Conservation (phyloP, 176 grass and related monocot species). For the Poa annua region DNA sequence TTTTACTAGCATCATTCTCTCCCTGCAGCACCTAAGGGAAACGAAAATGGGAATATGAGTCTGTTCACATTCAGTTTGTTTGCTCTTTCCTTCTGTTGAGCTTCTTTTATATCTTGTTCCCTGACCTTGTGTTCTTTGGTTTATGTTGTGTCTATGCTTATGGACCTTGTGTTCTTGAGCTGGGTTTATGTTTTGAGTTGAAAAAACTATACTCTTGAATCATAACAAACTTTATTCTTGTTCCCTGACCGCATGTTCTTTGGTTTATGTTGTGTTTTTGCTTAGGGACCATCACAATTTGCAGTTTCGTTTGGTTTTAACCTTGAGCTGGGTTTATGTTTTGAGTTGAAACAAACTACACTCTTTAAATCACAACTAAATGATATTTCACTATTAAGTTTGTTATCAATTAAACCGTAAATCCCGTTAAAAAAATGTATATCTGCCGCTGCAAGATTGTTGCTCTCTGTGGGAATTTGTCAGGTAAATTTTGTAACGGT, state of each 20-base stretch:
- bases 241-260: not conserved
- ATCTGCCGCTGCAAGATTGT: not conserved
- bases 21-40: not conserved
- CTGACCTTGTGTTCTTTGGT: not conserved
- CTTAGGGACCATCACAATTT: slow-evolving; percentile 13
- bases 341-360: slow-evolving; percentile 21
- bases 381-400: slow-evolving; percentile 17
- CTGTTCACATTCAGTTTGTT: too few relatives aligned
- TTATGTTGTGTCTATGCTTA: slow-evolving; percentile 19
- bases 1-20: slow-evolving; percentile 34
- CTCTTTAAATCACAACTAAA: not conserved
- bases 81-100: not conserved
- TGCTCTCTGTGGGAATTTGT: not conserved
- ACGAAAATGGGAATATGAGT: not conserved
- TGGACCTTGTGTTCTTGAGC: not conserved
- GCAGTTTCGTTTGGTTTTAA: slow-evolving; percentile 13
- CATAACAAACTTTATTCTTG: not conserved
- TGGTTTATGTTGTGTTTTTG: slow-evolving; percentile 21
- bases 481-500: not conserved
- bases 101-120: not conserved
- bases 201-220: too few relatives aligned
- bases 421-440: not conserved
- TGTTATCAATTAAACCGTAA: not conserved
- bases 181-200: too few relatives aligned
- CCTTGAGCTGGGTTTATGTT: not conserved